phyloP scores from a whole-genome alignment of 768 basidiomycete species.

The Lentinula detonsa region DNA sequence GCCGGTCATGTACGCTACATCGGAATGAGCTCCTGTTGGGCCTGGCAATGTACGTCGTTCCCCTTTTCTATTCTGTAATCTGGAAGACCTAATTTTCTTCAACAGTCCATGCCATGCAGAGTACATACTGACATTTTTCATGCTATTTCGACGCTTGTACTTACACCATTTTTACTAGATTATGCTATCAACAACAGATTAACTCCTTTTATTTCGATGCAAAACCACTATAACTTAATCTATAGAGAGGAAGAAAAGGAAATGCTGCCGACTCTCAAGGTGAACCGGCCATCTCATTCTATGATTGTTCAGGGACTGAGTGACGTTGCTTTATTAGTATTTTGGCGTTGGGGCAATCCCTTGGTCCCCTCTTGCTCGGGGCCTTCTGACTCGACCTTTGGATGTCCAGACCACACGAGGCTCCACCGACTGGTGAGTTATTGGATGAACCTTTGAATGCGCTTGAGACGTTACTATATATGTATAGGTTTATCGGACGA shows the following conservation, averaged over 20 bases:
- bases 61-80: background rate
- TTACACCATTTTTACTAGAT: constrained; percentile 12
- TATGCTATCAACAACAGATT: constrained; percentile 36
- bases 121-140: background rate
- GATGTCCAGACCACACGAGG: constrained; percentile 19
- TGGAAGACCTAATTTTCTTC: background rate
- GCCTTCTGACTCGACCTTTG: background rate
- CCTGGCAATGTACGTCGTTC: constrained; percentile 30
- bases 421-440: constrained; percentile 11
- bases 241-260: constrained; percentile 61
- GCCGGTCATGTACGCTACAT: constrained; percentile 59
- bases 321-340: constrained; percentile 15
- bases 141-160: background rate
- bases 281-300: background rate
- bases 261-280: constrained; percentile 43
- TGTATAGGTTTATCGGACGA: constrained; percentile 3
- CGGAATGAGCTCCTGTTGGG: constrained; percentile 51
- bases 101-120: constrained; percentile 8
- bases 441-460: background rate
- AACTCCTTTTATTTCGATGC: constrained; percentile 59
- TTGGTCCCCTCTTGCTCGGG: constrained; percentile 30
- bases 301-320: background rate
- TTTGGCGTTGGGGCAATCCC: constrained; percentile 40
- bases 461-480: background rate
- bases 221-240: constrained; percentile 50